phyloP scores from a whole-genome alignment of 306 rosid species.

The Castanea sativa region DNA sequence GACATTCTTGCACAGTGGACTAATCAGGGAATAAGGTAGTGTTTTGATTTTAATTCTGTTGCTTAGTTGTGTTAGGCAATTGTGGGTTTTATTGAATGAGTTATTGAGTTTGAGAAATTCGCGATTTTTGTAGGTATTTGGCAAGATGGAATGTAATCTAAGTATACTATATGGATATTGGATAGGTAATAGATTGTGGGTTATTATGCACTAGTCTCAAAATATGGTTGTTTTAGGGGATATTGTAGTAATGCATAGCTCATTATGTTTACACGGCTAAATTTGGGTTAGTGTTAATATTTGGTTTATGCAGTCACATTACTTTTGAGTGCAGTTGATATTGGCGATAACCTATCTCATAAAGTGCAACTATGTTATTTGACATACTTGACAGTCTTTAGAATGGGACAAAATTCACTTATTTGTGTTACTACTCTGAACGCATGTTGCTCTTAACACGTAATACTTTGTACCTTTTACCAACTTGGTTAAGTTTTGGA shows the following conservation, averaged over 20 bases:
- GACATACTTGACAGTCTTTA: no score
- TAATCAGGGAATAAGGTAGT: slow-evolving; percentile 94
- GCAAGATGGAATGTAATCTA: background rate
- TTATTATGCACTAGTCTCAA: background rate
- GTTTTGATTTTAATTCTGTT: background rate
- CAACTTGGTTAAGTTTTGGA: no score
- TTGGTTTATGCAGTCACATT: background rate
- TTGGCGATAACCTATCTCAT: no score
- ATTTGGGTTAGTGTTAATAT: background rate
- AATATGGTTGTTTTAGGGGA: background rate
- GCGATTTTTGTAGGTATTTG: background rate
- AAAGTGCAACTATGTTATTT: no score
- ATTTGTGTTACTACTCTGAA: no score
- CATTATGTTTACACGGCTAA: background rate
- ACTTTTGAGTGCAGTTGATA: no score
- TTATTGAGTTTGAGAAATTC: background rate
- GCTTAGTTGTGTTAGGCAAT: background rate
- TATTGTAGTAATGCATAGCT: background rate
- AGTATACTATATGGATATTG: background rate
- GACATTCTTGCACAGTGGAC: slow-evolving; percentile 90
- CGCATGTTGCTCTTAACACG: no score
- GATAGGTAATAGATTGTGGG: background rate
- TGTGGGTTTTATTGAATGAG: background rate
- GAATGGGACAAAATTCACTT: no score
- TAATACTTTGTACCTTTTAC: no score